Conservation (phyloP, 345 rosid species). For the Cardiospermum halicacabum region DNA sequence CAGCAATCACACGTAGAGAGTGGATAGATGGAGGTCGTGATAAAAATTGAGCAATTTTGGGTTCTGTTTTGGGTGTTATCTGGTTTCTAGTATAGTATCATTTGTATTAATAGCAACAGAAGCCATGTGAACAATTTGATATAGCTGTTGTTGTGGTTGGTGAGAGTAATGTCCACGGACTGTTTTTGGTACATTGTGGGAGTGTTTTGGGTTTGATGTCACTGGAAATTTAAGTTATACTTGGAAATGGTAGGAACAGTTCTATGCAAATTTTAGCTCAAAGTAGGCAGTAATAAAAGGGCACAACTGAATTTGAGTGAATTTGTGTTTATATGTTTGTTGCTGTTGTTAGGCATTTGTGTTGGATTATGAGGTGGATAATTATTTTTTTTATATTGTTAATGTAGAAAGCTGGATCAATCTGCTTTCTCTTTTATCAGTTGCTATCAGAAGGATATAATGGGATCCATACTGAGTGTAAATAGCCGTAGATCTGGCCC, state of each 20-base stretch:
- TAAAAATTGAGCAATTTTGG: too few species aligned
- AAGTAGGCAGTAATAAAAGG: neutral
- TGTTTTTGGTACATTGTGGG: neutral
- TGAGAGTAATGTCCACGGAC: neutral
- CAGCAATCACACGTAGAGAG: neutral
- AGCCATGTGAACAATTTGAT: neutral
- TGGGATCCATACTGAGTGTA: slow-evolving; percentile 12
- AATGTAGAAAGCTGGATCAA: neutral
- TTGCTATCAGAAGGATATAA: slow-evolving; percentile 8
- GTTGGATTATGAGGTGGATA: neutral
- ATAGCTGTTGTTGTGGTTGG: neutral
- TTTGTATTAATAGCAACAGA: neutral
- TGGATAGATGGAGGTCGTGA: neutral
- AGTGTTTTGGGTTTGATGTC: neutral
- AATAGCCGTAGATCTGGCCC: neutral
- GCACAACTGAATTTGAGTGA: neutral
- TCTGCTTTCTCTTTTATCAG: neutral
- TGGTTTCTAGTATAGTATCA: neutral
- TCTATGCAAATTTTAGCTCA: neutral
- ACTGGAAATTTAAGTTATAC: neutral
- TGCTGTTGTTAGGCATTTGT: neutral
- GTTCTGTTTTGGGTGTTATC: too few species aligned
- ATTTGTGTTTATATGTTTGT: neutral
- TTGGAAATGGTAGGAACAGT: neutral
- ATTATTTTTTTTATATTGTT: neutral